Conservation (phyloP, 805 yeast species). For the Pichia cabralensis region DNA sequence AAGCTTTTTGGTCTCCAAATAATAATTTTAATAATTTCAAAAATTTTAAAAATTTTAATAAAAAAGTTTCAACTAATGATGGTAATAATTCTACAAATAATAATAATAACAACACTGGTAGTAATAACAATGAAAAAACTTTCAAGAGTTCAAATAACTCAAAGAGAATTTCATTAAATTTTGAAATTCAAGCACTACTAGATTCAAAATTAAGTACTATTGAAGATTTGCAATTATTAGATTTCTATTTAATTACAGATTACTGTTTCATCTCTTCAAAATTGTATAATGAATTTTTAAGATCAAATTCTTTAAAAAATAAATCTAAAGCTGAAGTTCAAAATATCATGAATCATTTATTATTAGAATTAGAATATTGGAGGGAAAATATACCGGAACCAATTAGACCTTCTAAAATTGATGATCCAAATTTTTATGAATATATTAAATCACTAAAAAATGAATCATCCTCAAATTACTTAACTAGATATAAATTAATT, state of each 20-base stretch:
- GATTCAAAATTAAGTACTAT: conserved; percentile 3
- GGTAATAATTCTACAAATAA: too few species aligned
- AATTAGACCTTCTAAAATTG: conserved; percentile 15
- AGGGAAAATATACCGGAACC: conserved; percentile 18
- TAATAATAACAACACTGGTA: too few species aligned
- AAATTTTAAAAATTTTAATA: too few species aligned
- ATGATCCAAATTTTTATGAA: conserved; percentile 6
- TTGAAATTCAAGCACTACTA: conserved; percentile 6
- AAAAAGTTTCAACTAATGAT: too few species aligned
- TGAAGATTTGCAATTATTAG: conserved; percentile 2
- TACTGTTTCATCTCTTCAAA: conserved; percentile 19
- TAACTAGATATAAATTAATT: conserved; percentile 7
- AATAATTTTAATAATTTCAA: too few species aligned
- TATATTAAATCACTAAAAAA: conserved; percentile 5
- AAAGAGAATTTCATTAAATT: conserved; percentile 5
- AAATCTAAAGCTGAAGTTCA: conserved; percentile 13
- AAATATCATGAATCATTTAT: conserved; percentile 8
- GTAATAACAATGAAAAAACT: too few species aligned
- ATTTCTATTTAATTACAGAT: conserved; percentile 15
- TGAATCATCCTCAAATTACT: neutral
- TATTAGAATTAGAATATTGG: conserved; percentile 23
- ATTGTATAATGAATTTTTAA: conserved; percentile 19
- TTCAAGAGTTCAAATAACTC: conserved; percentile 1
- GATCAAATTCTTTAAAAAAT: conserved; percentile 19
- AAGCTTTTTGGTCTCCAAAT: conserved; percentile 15